Conservation (phyloP, 169 alveolate genomes). For the Cryptosporidium ubiquitum region DNA sequence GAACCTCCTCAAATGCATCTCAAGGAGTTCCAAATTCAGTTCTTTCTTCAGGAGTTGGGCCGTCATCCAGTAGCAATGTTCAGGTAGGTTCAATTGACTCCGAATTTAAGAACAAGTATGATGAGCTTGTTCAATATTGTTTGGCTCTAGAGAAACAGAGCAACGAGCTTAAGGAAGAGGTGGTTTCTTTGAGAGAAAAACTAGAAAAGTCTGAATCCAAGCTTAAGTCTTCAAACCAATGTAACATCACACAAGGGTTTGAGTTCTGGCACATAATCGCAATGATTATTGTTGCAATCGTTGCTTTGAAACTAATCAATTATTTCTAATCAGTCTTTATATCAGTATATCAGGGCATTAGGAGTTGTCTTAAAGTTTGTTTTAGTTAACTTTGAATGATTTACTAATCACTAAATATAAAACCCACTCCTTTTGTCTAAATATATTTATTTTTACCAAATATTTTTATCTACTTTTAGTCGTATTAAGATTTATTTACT, state of each 20-base stretch:
- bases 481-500: neutral
- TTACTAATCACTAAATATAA: neutral
- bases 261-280: constrained; percentile 72
- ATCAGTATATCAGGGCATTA: constrained; percentile 44
- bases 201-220: constrained; percentile 40
- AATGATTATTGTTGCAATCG: constrained; percentile 60
- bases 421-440: constrained; percentile 6
- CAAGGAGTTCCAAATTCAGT: neutral
- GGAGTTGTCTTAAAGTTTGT: constrained; percentile 39
- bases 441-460: neutral
- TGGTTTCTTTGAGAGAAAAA: constrained; percentile 30
- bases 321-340: constrained; percentile 35
- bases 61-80: constrained; percentile 78
- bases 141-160: constrained; percentile 87
- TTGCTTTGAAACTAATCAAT: constrained; percentile 69
- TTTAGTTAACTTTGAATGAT: neutral
- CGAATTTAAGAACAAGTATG: constrained; percentile 80
- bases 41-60: constrained; percentile 10
- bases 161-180: constrained; percentile 64
- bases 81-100: constrained; percentile 76
- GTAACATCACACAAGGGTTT: constrained; percentile 57
- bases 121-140: constrained; percentile 87
- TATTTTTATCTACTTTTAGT: neutral
- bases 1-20: constrained; percentile 16
- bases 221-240: constrained; percentile 19